A percentile compares a stretch with the other conserved stretches of the same genome.
These are phyloP conservation scores for Nicotiana benthamiana DNA, from an alignment of 257 asterid species.

Conservation along the genomic window DNA sequence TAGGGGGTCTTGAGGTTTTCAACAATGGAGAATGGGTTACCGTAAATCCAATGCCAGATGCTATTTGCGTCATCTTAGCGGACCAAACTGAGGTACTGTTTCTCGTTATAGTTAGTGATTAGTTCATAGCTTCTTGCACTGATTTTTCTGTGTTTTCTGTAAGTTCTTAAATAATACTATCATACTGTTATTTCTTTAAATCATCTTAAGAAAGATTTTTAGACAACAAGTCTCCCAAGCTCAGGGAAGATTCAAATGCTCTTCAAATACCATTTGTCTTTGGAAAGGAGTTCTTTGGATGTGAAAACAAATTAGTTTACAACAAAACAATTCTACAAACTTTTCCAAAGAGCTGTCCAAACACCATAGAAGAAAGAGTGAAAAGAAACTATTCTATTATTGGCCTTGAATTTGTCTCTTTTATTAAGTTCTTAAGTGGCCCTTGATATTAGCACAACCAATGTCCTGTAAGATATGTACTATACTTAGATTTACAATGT, in stretches of 20 bases:
- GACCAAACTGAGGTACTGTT: constrained; percentile 87
- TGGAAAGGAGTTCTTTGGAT: background rate
- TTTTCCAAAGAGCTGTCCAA: background rate
- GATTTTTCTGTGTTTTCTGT: background rate
- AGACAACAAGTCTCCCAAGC: background rate
- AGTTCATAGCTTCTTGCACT: background rate
- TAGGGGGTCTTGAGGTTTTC: constrained; percentile 79
- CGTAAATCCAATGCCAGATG: constrained; percentile 50
- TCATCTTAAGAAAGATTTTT: background rate
- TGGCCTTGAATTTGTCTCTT: no score
- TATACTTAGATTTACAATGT: no score
- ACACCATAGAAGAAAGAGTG: background rate
- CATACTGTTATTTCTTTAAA: background rate
- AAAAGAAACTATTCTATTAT: no score
- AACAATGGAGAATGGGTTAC: constrained; percentile 78
- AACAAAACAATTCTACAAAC: background rate
- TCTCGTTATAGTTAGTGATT: background rate
- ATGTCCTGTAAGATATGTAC: no score
- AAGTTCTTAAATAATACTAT: background rate
- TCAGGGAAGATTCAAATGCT: background rate
- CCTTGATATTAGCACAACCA: no score
- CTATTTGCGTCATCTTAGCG: constrained; percentile 69
- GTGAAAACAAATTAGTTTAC: background rate
- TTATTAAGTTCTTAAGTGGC: no score
- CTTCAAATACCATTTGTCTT: background rate